Evolutionary conservation across 257 asterid species (phyloP).

Genomic region (Hygrophila difformis): DNA sequence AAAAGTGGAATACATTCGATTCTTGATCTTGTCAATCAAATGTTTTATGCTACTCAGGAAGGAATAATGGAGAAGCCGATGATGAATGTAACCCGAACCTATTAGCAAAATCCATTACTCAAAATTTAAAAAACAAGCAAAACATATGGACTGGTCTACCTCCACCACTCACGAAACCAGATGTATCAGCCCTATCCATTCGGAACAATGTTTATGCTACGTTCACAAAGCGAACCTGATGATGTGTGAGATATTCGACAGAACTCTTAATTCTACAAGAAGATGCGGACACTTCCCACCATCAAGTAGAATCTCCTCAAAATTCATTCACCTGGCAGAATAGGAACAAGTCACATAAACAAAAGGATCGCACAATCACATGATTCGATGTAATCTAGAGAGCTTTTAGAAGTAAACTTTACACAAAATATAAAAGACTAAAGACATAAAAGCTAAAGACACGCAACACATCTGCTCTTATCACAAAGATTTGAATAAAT

Average conservation of each 20-base stretch:
- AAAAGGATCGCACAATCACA: background rate
- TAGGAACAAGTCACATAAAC: conserved; percentile 4
- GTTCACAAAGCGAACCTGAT: no score
- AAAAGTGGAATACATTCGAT: conserved; percentile 30
- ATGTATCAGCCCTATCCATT: conserved; percentile 81
- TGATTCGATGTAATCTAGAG: background rate
- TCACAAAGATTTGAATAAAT: no score
- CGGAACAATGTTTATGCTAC: conserved; percentile 6
- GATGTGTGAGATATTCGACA: no score
- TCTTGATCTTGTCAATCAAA: conserved; percentile 25
- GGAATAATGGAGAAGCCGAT: conserved; percentile 17
- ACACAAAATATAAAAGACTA: background rate
- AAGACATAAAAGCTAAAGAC: no score
- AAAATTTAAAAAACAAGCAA: conserved; percentile 27
- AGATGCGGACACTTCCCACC: no score
- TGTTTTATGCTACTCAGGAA: conserved; percentile 13
- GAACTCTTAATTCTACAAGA: no score
- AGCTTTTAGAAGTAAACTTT: no score
- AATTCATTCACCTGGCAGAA: conserved; percentile 32
- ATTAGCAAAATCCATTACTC: conserved; percentile 20
- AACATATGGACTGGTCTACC: conserved; percentile 30
- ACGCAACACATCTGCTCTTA: no score
- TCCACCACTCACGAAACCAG: conserved; percentile 89
- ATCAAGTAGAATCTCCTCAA: conserved; percentile 13
- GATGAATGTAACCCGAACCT: conserved; percentile 3